Evolutionary conservation across 495 filamentous ascomycete species (phyloP).

Genomic region (Staphylotrichum longicolle): DNA sequence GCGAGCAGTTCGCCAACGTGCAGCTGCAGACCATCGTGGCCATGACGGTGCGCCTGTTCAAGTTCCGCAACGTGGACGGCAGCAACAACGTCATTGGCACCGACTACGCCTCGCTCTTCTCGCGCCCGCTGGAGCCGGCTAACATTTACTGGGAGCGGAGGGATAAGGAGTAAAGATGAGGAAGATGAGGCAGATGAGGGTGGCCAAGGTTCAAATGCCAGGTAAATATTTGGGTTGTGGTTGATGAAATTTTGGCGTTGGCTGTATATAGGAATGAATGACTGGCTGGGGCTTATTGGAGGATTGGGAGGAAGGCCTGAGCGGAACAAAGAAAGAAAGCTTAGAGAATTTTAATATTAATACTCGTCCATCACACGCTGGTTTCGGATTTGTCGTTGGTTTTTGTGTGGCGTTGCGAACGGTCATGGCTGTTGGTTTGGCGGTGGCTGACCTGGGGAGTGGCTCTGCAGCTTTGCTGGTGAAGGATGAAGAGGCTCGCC

Average conservation of each 20-base stretch:
- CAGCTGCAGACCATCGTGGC: conserved; percentile 83
- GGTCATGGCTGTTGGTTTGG: too few species aligned
- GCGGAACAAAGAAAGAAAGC: background rate
- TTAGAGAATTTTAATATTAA: too few species aligned
- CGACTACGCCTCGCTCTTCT: conserved; percentile 74
- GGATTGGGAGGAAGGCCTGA: background rate
- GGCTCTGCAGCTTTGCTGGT: too few species aligned
- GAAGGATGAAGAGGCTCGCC: too few species aligned
- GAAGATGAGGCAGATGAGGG: background rate
- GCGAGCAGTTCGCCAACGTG: conserved; percentile 94
- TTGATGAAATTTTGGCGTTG: too few species aligned
- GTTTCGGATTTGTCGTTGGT: too few species aligned
- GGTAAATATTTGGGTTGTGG: too few species aligned
- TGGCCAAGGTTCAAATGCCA: background rate
- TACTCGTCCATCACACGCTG: background rate
- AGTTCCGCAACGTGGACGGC: conserved; percentile 68
- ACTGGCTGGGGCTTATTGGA: too few species aligned
- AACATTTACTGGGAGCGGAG: conserved; percentile 65
- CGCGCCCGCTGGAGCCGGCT: conserved; percentile 62
- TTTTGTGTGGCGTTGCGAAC: too few species aligned
- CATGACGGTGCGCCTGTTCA: conserved; percentile 72
- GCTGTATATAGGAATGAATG: too few species aligned
- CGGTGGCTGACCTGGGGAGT: too few species aligned
- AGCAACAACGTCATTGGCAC: conserved; percentile 69
- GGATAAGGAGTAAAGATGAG: conserved; percentile 22